phyloP scores from a whole-genome alignment of 306 rosid genomes.

The Casuarina glauca region DNA sequence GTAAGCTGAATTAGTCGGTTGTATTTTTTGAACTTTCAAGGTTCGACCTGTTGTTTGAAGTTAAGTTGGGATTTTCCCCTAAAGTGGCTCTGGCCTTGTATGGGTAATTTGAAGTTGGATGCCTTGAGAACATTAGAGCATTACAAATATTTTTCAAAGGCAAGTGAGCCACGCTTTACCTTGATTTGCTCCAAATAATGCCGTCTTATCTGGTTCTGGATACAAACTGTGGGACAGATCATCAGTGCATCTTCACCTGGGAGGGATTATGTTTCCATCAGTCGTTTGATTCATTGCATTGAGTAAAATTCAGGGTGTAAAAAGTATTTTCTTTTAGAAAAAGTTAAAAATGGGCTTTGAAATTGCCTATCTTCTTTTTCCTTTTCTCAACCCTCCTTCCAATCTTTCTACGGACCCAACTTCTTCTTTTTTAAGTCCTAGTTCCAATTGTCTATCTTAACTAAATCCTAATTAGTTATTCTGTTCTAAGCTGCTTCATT shows the following conservation, averaged over 20 bases:
- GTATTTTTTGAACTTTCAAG: too few species aligned
- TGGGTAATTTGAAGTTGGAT: neutral
- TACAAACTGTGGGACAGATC: too few species aligned
- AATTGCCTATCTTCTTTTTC: neutral
- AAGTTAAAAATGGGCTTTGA: neutral
- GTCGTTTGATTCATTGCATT: neutral
- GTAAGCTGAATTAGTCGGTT: neutral
- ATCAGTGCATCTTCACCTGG: too few species aligned
- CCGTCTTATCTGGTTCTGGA: neutral
- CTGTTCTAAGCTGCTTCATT: neutral
- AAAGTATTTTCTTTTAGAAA: neutral
- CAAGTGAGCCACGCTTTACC: neutral
- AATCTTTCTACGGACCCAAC: neutral
- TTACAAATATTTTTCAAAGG: neutral
- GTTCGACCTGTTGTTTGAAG: neutral
- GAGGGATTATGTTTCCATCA: too few species aligned
- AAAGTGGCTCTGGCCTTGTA: neutral
- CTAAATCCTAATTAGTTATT: neutral
- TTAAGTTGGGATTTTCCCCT: neutral
- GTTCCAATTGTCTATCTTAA: neutral
- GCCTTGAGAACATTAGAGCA: neutral
- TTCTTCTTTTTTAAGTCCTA: neutral
- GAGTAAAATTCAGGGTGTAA: neutral
- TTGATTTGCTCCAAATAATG: neutral
- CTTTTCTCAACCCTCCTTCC: neutral